Conservation (phyloP, 176 grass and related monocot genomes). For the Musa itinerans region DNA sequence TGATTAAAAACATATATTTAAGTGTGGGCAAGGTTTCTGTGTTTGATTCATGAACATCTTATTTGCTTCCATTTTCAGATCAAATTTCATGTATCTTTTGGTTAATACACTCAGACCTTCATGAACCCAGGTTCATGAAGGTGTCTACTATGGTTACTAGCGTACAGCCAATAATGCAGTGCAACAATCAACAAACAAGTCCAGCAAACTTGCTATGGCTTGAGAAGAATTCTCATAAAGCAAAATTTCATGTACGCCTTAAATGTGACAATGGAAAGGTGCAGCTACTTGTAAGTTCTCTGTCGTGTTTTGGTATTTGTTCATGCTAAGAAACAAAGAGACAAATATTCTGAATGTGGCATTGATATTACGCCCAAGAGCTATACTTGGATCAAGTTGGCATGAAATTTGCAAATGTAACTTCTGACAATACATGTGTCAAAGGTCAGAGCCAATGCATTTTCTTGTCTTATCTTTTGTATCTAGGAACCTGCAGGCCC, state of each 20-base stretch:
- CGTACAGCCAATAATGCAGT: slow-evolving; percentile 49
- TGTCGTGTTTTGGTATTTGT: too few relatives aligned
- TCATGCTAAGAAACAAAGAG: neutral
- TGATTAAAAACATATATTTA: neutral
- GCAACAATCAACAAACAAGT: slow-evolving; percentile 35
- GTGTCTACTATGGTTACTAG: slow-evolving; percentile 73
- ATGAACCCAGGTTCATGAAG: slow-evolving; percentile 67
- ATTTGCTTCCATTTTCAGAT: slow-evolving; percentile 44
- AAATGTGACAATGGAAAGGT: too few relatives aligned
- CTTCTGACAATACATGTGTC: slow-evolving; percentile 39
- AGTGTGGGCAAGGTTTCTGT: too few relatives aligned
- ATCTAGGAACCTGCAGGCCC: neutral
- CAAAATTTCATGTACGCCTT: too few relatives aligned
- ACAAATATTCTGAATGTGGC: neutral
- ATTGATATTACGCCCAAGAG: slow-evolving; percentile 38
- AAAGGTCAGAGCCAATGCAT: slow-evolving; percentile 42
- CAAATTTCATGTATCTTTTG: slow-evolving; percentile 85
- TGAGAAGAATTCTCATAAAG: slow-evolving; percentile 48
- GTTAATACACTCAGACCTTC: slow-evolving; percentile 75
- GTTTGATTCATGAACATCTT: too few relatives aligned
- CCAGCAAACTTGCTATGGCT: slow-evolving; percentile 33
- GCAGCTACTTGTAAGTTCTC: too few relatives aligned
- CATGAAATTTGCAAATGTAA: slow-evolving; percentile 45
- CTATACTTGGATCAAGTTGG: slow-evolving; percentile 27
- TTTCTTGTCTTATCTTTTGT: neutral